Base-by-base conservation (phyloP, 164 flowering plant genomes). In the Magnolia sinica region DNA sequence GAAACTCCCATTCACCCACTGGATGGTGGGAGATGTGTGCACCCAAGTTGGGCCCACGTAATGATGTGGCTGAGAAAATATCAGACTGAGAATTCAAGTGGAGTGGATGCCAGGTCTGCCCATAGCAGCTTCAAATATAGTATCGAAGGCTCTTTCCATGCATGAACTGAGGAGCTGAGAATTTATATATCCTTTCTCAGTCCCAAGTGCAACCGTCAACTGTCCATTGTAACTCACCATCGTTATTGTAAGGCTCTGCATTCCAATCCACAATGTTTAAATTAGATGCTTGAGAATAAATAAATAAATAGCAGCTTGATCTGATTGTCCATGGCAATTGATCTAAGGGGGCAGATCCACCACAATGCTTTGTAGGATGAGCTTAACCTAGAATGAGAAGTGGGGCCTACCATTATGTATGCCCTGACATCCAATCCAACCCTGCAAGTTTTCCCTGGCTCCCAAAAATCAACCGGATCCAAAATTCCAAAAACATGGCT, bases 211-310 rank as follows among this genome's bases (percentile, higher is more conserved):
- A 69, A 88, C 55, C 70, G 80, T 87, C 70, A 88, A 9, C 59
- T 76, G 76, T 73, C 87, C 86, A 82, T 81, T 82, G 77, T 88
- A 88, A 71, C 87, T 88, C 59, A 84, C 18, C 61, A 87, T 52
- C 23, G 89, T 78, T 67, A 87, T 73, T 6, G 74, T 76, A 1
- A 88, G 78, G 70, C 86, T 85, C 89, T 88, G 87, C 81, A 79
- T 3, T 69, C 73, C 14, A 16, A 2, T 8, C 11, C 45, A 68
- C 23, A 19, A 2, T 3, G 1, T 20, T 73, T 23, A 20, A 71
- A 52, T 64, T 64, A 64, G 8, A 64, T 64, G 8, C 18, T 22
- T 8, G 20, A 23, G 8, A 8, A 18, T 8, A 14, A 67, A 22
- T 14, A 67, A 8, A 67, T 8, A 29, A 55, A 55, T 55, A 10